Base-by-base conservation (phyloP, 148 eudicot genomes). In the Diospyros kaki region DNA sequence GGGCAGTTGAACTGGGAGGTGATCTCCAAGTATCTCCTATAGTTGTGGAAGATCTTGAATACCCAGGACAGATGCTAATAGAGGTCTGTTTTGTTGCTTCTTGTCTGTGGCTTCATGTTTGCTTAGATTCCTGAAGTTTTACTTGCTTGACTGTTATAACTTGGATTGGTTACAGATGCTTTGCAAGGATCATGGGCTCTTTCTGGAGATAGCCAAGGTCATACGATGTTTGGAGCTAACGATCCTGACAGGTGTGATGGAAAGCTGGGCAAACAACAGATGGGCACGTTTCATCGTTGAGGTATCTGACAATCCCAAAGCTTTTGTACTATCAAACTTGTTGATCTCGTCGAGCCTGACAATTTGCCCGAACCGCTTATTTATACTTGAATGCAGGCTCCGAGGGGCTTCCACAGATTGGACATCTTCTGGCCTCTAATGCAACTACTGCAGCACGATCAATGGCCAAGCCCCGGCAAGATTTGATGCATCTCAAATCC, bases 401-500 rank as follows among this genome's bases (percentile, higher is more conserved):
- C 92, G 0, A 80, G 78, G 68, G 89, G 83, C 41, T 90, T 88
- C 66, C 91, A 88, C 73, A 87, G 88, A 73, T 72, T 92, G 76
- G 92, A 92, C 74, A 90, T 90, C 82, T 92, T 92, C 80, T 88
- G 92, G 97, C 92, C 97, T 6, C 77, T 92, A 40, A 90, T 92
- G 97, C 87, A 87, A 68, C 86, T 90, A 28, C 46, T 89, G 77
- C 90, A 88, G 70, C 80, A 76, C 68, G 79, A 72, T 51, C 67
- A 15, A 51, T 38, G 54, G 73, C 75, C 75, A 1, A 18, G 70
- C 9, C 66, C 76, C 10, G 42, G 66, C 76, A 69, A 73, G 51
- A 75, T 52, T 39, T 78, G 58, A 71, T 38, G 28, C 43, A 18
- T 42, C 28, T 69, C 17, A 50, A 40, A 42, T 18, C 39, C 4